Evolutionary conservation across 345 rosid species (phyloP), one percentile per base, ranked within the genome.

Genomic region (sweet orange (Citrus sinensis)): DNA sequence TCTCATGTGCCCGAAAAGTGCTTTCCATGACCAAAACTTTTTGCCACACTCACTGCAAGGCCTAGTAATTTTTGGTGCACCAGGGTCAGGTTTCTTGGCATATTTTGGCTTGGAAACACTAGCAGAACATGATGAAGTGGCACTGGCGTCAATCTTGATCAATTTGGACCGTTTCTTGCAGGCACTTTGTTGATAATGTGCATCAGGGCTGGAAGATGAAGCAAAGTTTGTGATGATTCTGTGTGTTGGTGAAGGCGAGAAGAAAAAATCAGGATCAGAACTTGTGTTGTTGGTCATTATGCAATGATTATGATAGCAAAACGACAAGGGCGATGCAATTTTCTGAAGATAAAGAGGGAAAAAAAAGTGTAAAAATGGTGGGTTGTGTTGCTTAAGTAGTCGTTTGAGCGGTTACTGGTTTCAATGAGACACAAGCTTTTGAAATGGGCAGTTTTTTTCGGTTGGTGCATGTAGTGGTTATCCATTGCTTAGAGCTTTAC

Each of bases 1-100:
- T 78, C 98, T 85, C 95, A 89, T 94, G 83, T 94, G 99, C 32
- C 99, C 98, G 9, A 92, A 94, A 34, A 97, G 89, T 9, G 98
- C 99, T 84, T 97, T 95, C 88, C 86, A 83, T 1, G 99, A 97
- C 93, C 93, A 90, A 76, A 97, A 97, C 84, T 79, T 83, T 89
- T 89, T 94, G 35, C 98, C 97, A 70, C 99, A 97, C 85, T 97
- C 98, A 7, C 83, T 93, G 55, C 99, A 97, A 4, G 97, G 94
- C n/a, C 82, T 72, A 2, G 95, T 91, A 79, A 88, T 91, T 83
- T 92, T 92, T 4, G 97, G 97, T 1, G 91, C 93, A 16, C 72
- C 78, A 14, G 94, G 91, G 85, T 92, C 94, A 9, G 96, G 91
- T 75, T 89, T 95, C 78, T 82, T 93, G 16, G 81, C 27, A 79